These are phyloP conservation scores for Stygiomarasmius scandens DNA, from an alignment of 1,284 basidiomycete genomes.

Conservation along the genomic window DNA sequence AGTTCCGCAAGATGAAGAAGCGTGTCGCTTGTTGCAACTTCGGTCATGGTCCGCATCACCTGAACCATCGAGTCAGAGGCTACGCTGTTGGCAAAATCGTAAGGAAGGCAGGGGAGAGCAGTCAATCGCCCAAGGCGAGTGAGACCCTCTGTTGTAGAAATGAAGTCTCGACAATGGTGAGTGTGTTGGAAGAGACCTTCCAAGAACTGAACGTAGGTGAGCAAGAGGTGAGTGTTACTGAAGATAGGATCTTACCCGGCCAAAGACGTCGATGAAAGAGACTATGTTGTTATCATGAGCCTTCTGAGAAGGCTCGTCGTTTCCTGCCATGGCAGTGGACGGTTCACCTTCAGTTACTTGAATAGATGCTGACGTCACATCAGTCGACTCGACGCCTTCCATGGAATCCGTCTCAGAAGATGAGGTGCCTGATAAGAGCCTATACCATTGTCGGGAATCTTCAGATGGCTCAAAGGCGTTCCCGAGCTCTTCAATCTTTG, in stretches of 20 bases:
- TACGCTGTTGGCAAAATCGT: slow-evolving; percentile 84
- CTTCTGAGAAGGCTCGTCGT: slow-evolving; percentile 47
- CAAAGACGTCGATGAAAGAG: slow-evolving; percentile 75
- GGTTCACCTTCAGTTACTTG: slow-evolving; percentile 26
- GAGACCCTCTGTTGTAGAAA: slow-evolving; percentile 76
- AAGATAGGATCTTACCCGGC: slow-evolving; percentile 54
- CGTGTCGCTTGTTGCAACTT: slow-evolving; percentile 81
- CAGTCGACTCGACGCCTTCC: slow-evolving; percentile 46
- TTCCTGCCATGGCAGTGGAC: slow-evolving; percentile 29
- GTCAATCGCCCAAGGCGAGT: slow-evolving; percentile 78
- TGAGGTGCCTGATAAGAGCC: slow-evolving; percentile 42
- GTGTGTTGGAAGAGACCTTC: slow-evolving; percentile 94
- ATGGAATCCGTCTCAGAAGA: slow-evolving; percentile 48
- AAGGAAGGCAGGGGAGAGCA: slow-evolving; percentile 85
- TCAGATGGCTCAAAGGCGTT: slow-evolving; percentile 57
- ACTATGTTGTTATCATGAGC: slow-evolving; percentile 75
- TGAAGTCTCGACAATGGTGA: slow-evolving; percentile 90
- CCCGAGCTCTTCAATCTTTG: slow-evolving; percentile 76
- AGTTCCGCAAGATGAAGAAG: slow-evolving; percentile 73
- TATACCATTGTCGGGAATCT: slow-evolving; percentile 69
- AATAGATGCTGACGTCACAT: slow-evolving; percentile 12
- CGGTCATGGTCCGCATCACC: slow-evolving; percentile 87
- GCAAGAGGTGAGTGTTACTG: slow-evolving; percentile 10
- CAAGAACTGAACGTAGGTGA: slow-evolving; percentile 63
- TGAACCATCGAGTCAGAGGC: slow-evolving; percentile 86